Evolutionary conservation across 192 early-diverging fungal genomes (phyloP).

Genomic region (Backusella australiensis): DNA sequence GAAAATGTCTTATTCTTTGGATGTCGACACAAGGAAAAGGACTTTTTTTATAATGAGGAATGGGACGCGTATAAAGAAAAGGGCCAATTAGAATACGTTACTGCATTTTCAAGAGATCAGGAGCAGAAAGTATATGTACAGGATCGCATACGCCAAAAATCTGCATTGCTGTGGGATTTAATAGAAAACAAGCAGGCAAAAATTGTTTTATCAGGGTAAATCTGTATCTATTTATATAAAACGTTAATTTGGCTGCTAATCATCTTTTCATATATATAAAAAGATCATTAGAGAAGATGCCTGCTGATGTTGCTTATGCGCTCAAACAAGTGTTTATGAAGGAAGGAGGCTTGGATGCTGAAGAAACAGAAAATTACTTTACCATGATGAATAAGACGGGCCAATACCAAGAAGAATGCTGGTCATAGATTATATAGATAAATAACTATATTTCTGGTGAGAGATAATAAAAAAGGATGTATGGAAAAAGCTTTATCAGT

Average conservation of each 20-base stretch:
- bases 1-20: conserved; percentile 87
- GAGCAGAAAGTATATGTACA: conserved; percentile 82
- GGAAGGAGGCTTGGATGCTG: conserved; percentile 49
- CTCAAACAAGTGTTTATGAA: conserved; percentile 53
- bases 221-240: too few species aligned
- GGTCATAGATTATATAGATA: conserved; percentile 49
- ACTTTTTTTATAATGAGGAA: conserved; percentile 74
- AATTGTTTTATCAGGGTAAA: conserved; percentile 73
- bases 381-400: conserved; percentile 59
- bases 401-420: conserved; percentile 86
- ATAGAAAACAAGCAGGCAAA: conserved; percentile 54
- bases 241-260: neutral
- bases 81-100: conserved; percentile 56
- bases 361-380: conserved; percentile 61
- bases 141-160: conserved; percentile 61
- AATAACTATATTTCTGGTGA: too few species aligned
- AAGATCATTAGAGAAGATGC: conserved; percentile 76
- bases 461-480: too few species aligned
- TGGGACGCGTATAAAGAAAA: conserved; percentile 52
- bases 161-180: conserved; percentile 59
- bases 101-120: conserved; percentile 90
- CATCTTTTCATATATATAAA: too few species aligned
- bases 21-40: conserved; percentile 64
- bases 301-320: conserved; percentile 63
- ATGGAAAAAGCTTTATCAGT: too few species aligned